Conservation (phyloP, 108 stramenopile species). For the Nitzschia palea region DNA sequence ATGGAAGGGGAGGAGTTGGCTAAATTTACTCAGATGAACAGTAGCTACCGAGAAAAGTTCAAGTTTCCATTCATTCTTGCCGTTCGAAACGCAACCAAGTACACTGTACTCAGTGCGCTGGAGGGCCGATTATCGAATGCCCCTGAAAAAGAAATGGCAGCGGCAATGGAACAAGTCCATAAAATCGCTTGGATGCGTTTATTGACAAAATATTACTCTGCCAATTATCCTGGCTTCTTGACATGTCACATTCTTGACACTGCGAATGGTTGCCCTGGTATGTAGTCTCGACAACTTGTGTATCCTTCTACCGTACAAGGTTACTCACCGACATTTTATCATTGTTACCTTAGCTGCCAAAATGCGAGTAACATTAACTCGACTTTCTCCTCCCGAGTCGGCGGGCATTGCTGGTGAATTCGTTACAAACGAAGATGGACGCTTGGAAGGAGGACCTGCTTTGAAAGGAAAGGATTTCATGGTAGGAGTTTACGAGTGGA, state of each 20-base stretch:
- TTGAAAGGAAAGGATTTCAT: conserved; percentile 61
- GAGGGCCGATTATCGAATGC: conserved; percentile 52
- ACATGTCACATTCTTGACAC: conserved; percentile 91
- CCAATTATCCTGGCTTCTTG: conserved; percentile 70
- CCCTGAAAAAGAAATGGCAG: conserved; percentile 57
- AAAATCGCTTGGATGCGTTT: conserved; percentile 95
- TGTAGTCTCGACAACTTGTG: conserved; percentile 14
- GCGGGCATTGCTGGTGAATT: conserved; percentile 59
- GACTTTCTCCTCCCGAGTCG: conserved; percentile 43
- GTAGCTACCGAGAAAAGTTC: conserved; percentile 64
- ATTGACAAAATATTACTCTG: conserved; percentile 52
- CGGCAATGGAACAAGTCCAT: conserved; percentile 76
- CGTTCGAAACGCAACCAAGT: conserved; percentile 82
- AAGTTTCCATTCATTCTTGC: conserved; percentile 87
- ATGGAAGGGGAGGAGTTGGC: conserved; percentile 63
- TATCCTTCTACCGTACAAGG: too few relatives aligned
- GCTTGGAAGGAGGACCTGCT: conserved; percentile 74
- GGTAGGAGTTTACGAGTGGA: conserved; percentile 83
- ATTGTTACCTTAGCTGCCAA: conserved; percentile 49
- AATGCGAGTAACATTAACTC: conserved; percentile 73
- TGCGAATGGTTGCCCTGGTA: conserved; percentile 75
- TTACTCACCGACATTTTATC: background rate
- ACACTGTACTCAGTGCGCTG: conserved; percentile 73
- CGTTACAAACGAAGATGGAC: conserved; percentile 82
- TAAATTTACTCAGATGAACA: conserved; percentile 58